Conservation (phyloP, 2,329 filamentous ascomycete species). For the Uncinocarpus reesii region DNA sequence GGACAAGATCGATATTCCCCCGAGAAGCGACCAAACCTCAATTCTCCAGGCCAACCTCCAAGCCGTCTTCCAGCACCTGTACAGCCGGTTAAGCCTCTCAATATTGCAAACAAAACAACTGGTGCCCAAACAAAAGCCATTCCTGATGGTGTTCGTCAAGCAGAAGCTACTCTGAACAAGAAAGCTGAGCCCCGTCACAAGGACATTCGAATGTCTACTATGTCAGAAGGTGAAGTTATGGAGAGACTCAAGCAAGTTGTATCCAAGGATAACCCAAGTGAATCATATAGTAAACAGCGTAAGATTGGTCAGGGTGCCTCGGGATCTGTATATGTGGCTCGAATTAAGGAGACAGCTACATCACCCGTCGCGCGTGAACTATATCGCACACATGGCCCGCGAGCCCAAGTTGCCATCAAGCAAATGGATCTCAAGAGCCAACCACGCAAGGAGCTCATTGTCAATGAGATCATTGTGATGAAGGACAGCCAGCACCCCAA, state of each 20-base stretch:
- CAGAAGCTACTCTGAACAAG: slow-evolving; percentile 77
- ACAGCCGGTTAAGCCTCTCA: slow-evolving; percentile 62
- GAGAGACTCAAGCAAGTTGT: slow-evolving; percentile 87
- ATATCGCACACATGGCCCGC: slow-evolving; percentile 64
- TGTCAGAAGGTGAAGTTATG: slow-evolving; percentile 97
- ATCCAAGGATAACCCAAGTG: slow-evolving; percentile 84
- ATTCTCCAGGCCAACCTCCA: slow-evolving; percentile 40
- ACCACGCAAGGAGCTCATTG: slow-evolving; percentile 93
- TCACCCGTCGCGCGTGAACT: slow-evolving; percentile 70
- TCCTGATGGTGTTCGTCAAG: slow-evolving; percentile 68
- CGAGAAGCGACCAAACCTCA: slow-evolving; percentile 34
- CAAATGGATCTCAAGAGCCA: slow-evolving; percentile 99
- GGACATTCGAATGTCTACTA: slow-evolving; percentile 95
- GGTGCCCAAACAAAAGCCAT: slow-evolving; percentile 29
- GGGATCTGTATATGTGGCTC: slow-evolving; percentile 94
- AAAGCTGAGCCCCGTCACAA: slow-evolving; percentile 73
- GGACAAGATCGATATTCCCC: slow-evolving; percentile 4
- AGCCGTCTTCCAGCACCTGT: slow-evolving; percentile 50
- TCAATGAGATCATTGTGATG: slow-evolving; percentile 99
- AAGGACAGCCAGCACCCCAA: slow-evolving; percentile 97
- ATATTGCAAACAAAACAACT: slow-evolving; percentile 58
- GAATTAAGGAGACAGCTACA: slow-evolving; percentile 78
- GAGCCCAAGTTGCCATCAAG: slow-evolving; percentile 93
- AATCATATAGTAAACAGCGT: slow-evolving; percentile 98
- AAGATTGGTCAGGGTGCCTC: slow-evolving; percentile 99